phyloP scores from a whole-genome alignment of 2,329 filamentous ascomycete genomes.

The Pyricularia pennisetigena region DNA sequence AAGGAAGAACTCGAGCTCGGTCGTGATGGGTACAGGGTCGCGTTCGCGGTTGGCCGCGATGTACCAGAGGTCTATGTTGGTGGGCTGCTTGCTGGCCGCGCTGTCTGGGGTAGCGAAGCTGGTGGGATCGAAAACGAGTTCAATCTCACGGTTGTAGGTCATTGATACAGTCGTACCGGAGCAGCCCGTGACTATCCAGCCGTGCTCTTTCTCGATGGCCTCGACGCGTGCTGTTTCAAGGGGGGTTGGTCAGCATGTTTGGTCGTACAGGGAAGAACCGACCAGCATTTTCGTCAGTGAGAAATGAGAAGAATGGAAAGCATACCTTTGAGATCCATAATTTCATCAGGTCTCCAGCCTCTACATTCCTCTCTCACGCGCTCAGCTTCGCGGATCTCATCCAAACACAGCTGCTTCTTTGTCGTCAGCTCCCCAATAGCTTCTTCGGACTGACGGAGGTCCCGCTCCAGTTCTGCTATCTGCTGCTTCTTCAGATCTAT shows the following conservation, averaged over 20 bases:
- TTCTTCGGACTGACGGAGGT: slow-evolving; percentile 58
- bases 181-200: slow-evolving; percentile 63
- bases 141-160: slow-evolving; percentile 61
- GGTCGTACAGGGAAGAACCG: neutral
- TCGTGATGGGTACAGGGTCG: slow-evolving; percentile 45
- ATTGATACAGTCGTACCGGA: slow-evolving; percentile 57
- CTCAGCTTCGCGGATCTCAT: slow-evolving; percentile 75
- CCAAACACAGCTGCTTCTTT: slow-evolving; percentile 58
- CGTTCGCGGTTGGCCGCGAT: slow-evolving; percentile 48
- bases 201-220: slow-evolving; percentile 53
- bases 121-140: slow-evolving; percentile 60
- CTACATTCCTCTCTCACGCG: slow-evolving; percentile 77
- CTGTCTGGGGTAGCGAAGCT: slow-evolving; percentile 40
- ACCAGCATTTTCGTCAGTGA: neutral
- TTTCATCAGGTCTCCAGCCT: slow-evolving; percentile 79
- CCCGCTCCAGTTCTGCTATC: slow-evolving; percentile 54
- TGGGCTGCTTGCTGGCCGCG: slow-evolving; percentile 12
- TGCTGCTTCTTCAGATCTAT: slow-evolving; percentile 59
- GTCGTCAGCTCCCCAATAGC: slow-evolving; percentile 52
- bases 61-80: slow-evolving; percentile 59
- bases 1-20: slow-evolving; percentile 66
- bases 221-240: slow-evolving; percentile 49
- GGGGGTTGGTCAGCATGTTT: neutral
- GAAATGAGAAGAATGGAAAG: neutral
- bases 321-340: slow-evolving; percentile 67